Base-by-base conservation (phyloP, 1,139 yeast species). In the Yamadazyma dushanensis region DNA sequence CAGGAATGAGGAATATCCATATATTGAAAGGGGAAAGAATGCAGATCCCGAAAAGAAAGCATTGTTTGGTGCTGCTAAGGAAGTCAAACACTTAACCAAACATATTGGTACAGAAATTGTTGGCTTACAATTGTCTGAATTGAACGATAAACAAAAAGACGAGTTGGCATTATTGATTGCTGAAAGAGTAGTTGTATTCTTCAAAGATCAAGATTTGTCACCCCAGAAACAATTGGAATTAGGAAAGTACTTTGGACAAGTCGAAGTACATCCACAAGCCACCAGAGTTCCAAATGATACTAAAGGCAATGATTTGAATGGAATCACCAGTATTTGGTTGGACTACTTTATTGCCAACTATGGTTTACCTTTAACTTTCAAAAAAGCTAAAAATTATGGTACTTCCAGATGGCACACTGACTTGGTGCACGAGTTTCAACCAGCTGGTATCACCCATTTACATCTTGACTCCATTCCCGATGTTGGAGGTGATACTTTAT, bases 21-120 rank as follows among this genome's bases (percentile, higher is more conserved):
- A 66, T 44, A 53, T 64, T 36, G 78, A 73, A 41, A 54, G 78
- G 43, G 80, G 74, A 27, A 57, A 56, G 37, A 61, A 62, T 44
- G 80, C 79, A 19, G 79, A 74, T 45, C 75, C 75, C 4, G 78
- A 72, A 41, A 74, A 74, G 61, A 73, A 69, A 51, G 73, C 76
- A 4, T 52, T 75, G 31, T 61, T 75, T 29, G 67, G 71, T n/a
- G 78, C 78, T 36, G 80, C 77, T 16, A 64, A 56, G 38, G 73
- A 73, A 47, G 78, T 75, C 14, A 63, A 47, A 28, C 44, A 75
- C 40, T 57, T 73, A 43, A 71, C 79, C 32, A 70, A 67, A 40
- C 66, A 70, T 40, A 57, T 74, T 40, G 82, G 82, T 40, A 74
- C 80, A 10, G 80, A 76, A 49, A 63, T 78, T 49, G 69, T 72